Evolutionary conservation across 345 rosid species (phyloP), one percentile per base, ranked within the genome.

Genomic region (Sonneratia caseolaris): DNA sequence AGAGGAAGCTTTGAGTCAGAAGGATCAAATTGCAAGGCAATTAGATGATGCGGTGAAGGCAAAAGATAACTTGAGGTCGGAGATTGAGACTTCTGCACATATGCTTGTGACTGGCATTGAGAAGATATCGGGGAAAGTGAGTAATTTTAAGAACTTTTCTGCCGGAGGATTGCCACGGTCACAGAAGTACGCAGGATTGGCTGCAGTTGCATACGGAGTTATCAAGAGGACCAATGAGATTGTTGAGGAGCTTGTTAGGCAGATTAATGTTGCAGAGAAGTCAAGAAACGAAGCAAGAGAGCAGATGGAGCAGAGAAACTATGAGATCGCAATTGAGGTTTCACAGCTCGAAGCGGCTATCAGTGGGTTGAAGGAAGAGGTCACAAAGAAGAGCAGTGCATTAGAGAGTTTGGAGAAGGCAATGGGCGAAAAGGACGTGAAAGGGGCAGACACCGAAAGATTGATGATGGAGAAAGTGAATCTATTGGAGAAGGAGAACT

Each of bases 251-350:
- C 91, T 96, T 15, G 78, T 88, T 78, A 87, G 71, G 80, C 97
- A 92, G 87, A 75, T 89, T 0, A 92, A 91, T 75, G 53, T 70
- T 14, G 74, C 86, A 1, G 71, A 80, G 0, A 96, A 89, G 81
- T 85, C 97, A 19, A 87, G 97, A 62, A 85, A 96, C 73, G 97
- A 92, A 64, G 96, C 87, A 9, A 92, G 98, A 78, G 96, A 87
- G 77, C 97, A 89, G 81, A 85, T 96, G 78, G 99, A 89, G 71
- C 96, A 92, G 78, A 84, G 99, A 70, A 96, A 96, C 75, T 96
- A 89, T 72, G 98, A 92, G 84, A 92, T 96, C 73, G 99, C 99
- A 51, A 91, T 96, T 69, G 99, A 96, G 81, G 98, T 96, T 79
- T 96, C 98, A 21, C 91, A 92, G 84, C 89, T 96, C 69, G 98